phyloP scores from a whole-genome alignment of 108 stramenopile species.

The Asterionellopsis glacialis region DNA sequence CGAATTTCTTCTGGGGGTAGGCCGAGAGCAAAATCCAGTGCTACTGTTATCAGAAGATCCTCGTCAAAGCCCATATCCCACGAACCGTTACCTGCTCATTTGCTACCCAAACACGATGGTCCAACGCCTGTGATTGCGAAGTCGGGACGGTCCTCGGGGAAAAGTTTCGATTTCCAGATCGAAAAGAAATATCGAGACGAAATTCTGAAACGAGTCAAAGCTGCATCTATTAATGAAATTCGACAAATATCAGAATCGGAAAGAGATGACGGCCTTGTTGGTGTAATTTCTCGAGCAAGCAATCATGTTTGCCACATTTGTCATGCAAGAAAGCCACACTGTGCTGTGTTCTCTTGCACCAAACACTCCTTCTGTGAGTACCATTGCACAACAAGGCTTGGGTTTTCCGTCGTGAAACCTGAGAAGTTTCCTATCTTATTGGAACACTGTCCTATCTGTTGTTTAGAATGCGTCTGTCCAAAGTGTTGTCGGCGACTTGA shows the following conservation, averaged over 20 bases:
- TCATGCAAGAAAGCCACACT: constrained; percentile 31
- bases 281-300: constrained; percentile 4
- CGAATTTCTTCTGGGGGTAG: too few relatives aligned
- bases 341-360: constrained; percentile 44
- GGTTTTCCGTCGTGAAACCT: constrained; percentile 5
- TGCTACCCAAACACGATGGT: neutral
- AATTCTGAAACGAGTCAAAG: constrained; percentile 26
- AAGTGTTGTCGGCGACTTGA: neutral
- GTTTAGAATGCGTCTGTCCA: constrained; percentile 7
- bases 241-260: neutral
- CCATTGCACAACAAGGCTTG: constrained; percentile 49
- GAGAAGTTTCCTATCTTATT: constrained; percentile 1
- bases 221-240: constrained; percentile 10
- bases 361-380: constrained; percentile 48
- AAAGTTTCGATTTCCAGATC: neutral
- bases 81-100: neutral
- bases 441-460: constrained; percentile 37
- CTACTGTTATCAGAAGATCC: neutral
- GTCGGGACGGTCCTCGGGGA: neutral
- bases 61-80: neutral
- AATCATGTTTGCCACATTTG: constrained; percentile 67
- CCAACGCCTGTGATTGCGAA: neutral
- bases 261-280: constrained; percentile 9
- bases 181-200: constrained; percentile 10
- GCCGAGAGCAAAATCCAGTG: too few relatives aligned